Base-by-base conservation (phyloP, 345 rosid species). In the Aquilaria yunnanensis region DNA sequence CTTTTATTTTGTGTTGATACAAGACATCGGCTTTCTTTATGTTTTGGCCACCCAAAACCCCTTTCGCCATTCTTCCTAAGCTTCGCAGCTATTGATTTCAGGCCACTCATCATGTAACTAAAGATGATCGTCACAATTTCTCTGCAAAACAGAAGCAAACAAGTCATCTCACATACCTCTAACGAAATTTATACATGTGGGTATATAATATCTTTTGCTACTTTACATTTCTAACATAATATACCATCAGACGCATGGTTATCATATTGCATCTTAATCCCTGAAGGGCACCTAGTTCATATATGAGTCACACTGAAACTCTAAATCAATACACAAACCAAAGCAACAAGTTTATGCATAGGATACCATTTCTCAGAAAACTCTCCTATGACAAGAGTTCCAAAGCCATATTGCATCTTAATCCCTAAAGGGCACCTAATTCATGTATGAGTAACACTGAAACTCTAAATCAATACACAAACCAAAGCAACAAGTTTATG, bases 1-100 rank as follows among this genome's bases (percentile, higher is more conserved):
- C 80, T 76, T 78, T 75, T 92, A 66, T 65, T 75, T 73, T 86
- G 93, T 41, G 78, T 73, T 12, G 85, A 72, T 51, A 85, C 67
- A 52, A 85, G 92, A 51, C 82, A 73, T 6, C 82, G 76, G 12
- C 77, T 63, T 70, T 92, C 96, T 77, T 80, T 88, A 76, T 82
- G 76, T 83, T 73, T 88, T 12, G 73, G 69, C 92, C 88, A 80
- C 72, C 72, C 82, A 32, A 71, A 65, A 56, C 67, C 64, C 75
- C 78, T 82, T 48, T 74, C 84, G 49, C 81, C 83, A 0, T 67
- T 85, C 66, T 51, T 81, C 64, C 78, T 71, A 37, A 92, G 66
- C 75, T 74, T 85, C 11, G 90, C 79, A 30, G 79, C 80, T 3
- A 86, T 71, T 2, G 75, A 74, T 70, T 65, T 82, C 57, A 92